Evolutionary conservation across 768 basidiomycete genomes (phyloP), one percentile per base, ranked within the genome.

Genomic region (Neoboletus subvelutipes): DNA sequence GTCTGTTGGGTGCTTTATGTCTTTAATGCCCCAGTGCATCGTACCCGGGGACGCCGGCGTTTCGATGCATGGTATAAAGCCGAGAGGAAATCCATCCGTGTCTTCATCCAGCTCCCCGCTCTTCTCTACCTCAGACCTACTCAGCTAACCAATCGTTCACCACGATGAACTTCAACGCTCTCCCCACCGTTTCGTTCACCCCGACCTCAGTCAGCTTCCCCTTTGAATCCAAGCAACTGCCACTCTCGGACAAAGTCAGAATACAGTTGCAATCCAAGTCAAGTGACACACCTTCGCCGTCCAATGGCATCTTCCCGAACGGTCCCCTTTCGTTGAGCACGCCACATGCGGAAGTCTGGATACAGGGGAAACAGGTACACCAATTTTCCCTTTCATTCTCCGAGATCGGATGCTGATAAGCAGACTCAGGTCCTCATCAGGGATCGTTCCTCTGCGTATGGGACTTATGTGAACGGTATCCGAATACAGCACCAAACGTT

Each of bases 261-360:
- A 45, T 75, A 20, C 64, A 64, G n/a, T 64, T 80, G 22, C 77
- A 71, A 22, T 55, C 67, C 6, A 70, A 73, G 49, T 66, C 76
- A 4, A 50, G 65, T 15, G 57, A 65, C 10, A 60, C 68, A 22
- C 55, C 66, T 28, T 68, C 61, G 18, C 2, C 47, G 10, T 68
- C 52, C 45, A 82, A 80, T 33, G 80, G 80, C 7, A 72, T 75
- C 73, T 80, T 82, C 58, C 67, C 79, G 2, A 54, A 46, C 26
- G 70, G 66, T 11, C 37, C 77, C 26, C 65, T 81, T 43, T 71
- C 79, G 36, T 64, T 83, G 31, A 77, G 77, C 59, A 53, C 70
- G 11, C 64, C 69, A 2, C 81, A 83, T 50, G 79, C 78, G 6
- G 75, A 80, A 59, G 66, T 82, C 34, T 82, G 81, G 80, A 65